Base-by-base conservation (phyloP, 106 monocot genomes). In the Acanthochlamys bracteata region DNA sequence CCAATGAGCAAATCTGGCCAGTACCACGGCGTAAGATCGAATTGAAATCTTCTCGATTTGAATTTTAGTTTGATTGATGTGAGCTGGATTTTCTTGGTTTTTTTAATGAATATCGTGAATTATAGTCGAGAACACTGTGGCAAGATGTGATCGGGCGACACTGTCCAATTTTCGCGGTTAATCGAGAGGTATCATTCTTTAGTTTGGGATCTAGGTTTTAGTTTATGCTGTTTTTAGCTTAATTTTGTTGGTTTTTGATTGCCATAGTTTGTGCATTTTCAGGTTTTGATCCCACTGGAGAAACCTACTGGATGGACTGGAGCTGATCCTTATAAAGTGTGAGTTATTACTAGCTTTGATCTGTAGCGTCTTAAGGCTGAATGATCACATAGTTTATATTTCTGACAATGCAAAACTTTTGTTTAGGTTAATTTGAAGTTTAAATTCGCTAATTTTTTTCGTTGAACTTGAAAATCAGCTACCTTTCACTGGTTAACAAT, bases 241-340 rank as follows among this genome's bases (percentile, higher is more conserved):
- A 24, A 8, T 16, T 53, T 20, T 24, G 56, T 25, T 24, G 26
- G 20, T 1, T 17, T 21, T n/a, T 15, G 53, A 33, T 54, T 26
- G n/a, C n/a, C n/a, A n/a, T n/a, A n/a, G n/a, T n/a, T n/a, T n/a
- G n/a, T 19, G 53, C 25, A 22, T 60, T 4, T 54, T 45, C 63
- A 98, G 96, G 88, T 81, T 23, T 64, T 98, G 83, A 83, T 98
- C 57, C 96, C 96, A 24, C 71, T 98, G 16, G 69, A 66, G 17
- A 88, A 85, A 49, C 96, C 96, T 41, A 70, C 73, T 61, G 91
- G 91, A 8, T 98, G 67, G 64, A 98, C 96, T 55, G 96, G 96
- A 11, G 88, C 96, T 1, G 96, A 98, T 86, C 81, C 96, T 24
- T 98, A 98, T 71, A 98, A 98, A 51, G 66, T 98, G 96, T 98